phyloP scores from a whole-genome alignment of 345 rosid genomes.

The Ceriops decandra region DNA sequence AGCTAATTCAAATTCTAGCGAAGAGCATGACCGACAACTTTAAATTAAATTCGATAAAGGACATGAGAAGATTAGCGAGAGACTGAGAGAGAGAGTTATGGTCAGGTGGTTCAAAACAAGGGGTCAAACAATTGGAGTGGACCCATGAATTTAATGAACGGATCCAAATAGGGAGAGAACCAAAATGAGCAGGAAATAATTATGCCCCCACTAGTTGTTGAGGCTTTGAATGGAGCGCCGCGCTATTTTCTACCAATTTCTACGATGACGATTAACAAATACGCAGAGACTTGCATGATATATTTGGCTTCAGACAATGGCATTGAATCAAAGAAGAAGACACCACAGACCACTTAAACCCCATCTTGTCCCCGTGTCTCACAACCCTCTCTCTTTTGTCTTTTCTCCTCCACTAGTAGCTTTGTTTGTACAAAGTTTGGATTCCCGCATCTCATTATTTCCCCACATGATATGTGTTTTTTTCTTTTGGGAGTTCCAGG shows the following conservation, averaged over 20 bases:
- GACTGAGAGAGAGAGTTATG: neutral
- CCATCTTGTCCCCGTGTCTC: constrained; percentile 11
- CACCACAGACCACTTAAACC: constrained; percentile 1
- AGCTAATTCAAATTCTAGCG: too few species aligned
- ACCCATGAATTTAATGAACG: constrained; percentile 9
- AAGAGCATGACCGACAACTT: neutral
- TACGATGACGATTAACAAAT: neutral
- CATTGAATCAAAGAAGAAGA: neutral
- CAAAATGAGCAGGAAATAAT: constrained; percentile 22
- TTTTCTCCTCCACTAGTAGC: neutral
- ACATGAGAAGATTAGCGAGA: neutral
- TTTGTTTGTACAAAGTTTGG: neutral
- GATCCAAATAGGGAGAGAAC: neutral
- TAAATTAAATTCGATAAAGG: neutral
- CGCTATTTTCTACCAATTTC: neutral
- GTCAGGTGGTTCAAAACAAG: neutral
- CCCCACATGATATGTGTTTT: too few species aligned
- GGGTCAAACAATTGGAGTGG: constrained; percentile 3
- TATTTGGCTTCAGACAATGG: constrained; percentile 6
- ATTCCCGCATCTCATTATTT: too few species aligned
- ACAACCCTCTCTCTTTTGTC: constrained; percentile 1
- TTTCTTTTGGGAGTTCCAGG: too few species aligned
- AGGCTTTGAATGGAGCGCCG: neutral
- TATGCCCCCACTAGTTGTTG: neutral
- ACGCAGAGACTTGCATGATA: constrained; percentile 14